A percentile compares a stretch with the other conserved stretches of the same genome.
Conservation (phyloP, 2,329 filamentous ascomycete genomes). For the Pestalotiopsis sp. region DNA sequence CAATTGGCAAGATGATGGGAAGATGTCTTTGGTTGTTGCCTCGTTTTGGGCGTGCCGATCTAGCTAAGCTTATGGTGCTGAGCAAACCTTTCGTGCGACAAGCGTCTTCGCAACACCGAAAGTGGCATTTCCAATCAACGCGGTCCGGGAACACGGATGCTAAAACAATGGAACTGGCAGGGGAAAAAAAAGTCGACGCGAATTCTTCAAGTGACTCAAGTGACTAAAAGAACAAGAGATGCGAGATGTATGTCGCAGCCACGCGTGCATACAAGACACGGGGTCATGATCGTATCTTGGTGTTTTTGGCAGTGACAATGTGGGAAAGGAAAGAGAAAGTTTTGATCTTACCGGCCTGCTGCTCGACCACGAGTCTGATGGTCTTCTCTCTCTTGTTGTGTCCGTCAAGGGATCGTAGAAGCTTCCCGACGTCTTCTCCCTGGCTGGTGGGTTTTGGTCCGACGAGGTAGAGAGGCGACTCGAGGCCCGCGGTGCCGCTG, state of each 20-base stretch:
- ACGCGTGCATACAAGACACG: not conserved
- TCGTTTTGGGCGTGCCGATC: slow-evolving; percentile 1
- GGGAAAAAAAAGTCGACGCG: not conserved
- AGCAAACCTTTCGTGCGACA: slow-evolving; percentile 1
- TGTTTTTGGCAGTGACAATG: not conserved
- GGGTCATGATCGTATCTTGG: not conserved
- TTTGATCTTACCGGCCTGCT: slow-evolving; percentile 31
- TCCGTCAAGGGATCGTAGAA: slow-evolving; percentile 49
- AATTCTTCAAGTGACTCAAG: not conserved
- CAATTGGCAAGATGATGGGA: not conserved
- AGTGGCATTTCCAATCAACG: not conserved
- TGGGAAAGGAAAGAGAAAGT: not conserved
- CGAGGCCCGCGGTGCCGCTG: slow-evolving; percentile 27
- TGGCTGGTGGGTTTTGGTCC: slow-evolving; percentile 31
- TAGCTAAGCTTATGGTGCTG: not conserved
- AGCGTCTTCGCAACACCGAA: not conserved
- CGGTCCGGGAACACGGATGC: not conserved
- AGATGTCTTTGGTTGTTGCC: slow-evolving; percentile 5
- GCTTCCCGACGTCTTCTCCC: slow-evolving; percentile 42
- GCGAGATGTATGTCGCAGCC: not conserved
- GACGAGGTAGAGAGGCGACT: slow-evolving; percentile 31
- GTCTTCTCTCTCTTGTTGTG: slow-evolving; percentile 41
- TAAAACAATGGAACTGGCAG: not conserved
- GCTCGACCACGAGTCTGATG: slow-evolving; percentile 35
- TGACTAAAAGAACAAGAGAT: not conserved